Evolutionary conservation across 257 asterid genomes (phyloP).

Genomic region (Parsonsia alboflavescens): DNA sequence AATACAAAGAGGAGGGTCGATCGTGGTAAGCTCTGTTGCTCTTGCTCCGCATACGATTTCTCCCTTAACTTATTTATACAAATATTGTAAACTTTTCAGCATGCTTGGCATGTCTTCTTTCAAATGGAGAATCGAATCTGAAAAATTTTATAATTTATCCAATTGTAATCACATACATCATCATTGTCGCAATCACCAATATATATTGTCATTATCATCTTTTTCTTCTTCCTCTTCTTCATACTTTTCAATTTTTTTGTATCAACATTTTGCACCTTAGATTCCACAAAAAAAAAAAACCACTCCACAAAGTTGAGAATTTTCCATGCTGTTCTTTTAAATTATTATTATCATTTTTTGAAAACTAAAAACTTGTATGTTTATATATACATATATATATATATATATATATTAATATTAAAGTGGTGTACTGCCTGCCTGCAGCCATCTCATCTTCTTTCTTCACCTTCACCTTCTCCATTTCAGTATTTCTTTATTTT

Average conservation of each 20-base stretch:
- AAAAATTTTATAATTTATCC: conserved; percentile 7
- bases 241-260: neutral
- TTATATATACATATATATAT: neutral
- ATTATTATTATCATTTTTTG: neutral
- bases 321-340: neutral
- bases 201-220: conserved; percentile 16
- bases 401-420: too few relatives aligned
- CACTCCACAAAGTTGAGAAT: neutral
- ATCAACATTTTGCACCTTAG: neutral
- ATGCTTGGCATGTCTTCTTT: conserved; percentile 19
- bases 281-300: neutral
- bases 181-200: conserved; percentile 13
- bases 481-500: conserved; percentile 11
- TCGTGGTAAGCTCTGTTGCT: too few relatives aligned
- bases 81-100: neutral
- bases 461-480: neutral
- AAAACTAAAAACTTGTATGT: neutral
- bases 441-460: conserved; percentile 6
- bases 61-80: too few relatives aligned
- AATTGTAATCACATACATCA: conserved; percentile 19
- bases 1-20: too few relatives aligned
- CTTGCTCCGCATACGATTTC: too few relatives aligned
- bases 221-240: conserved; percentile 2
- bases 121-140: conserved; percentile 9
- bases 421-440: neutral